A percentile compares a stretch with the other conserved stretches of the same genome.
phyloP scores from a whole-genome alignment of 768 basidiomycete genomes.

The Amanita jacksonii region DNA sequence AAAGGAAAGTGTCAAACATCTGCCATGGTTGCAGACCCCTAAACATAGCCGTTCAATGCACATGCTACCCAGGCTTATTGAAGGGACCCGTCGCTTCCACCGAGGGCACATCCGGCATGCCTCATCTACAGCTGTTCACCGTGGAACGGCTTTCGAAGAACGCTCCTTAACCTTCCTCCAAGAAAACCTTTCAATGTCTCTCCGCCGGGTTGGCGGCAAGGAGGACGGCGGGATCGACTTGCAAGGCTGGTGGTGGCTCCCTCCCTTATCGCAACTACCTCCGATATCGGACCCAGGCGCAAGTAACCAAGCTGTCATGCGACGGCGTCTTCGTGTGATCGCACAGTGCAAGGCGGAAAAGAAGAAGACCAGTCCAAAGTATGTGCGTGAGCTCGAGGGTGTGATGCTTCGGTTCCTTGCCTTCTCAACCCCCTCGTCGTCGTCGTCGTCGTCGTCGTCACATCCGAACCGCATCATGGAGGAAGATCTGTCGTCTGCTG shows the following conservation, averaged over 20 bases:
- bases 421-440: slow-evolving; percentile 7
- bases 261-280: slow-evolving; percentile 17
- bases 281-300: not conserved
- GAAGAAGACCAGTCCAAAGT: slow-evolving; percentile 68
- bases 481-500: slow-evolving; percentile 5
- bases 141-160: slow-evolving; percentile 69
- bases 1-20: too few relatives aligned
- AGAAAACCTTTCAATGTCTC: slow-evolving; percentile 65
- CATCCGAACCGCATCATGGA: not conserved
- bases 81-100: not conserved
- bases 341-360: slow-evolving; percentile 91
- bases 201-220: slow-evolving; percentile 72
- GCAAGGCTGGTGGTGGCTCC: slow-evolving; percentile 91
- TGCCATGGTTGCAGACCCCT: too few relatives aligned
- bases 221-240: slow-evolving; percentile 89
- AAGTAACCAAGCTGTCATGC: slow-evolving; percentile 10
- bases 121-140: slow-evolving; percentile 43
- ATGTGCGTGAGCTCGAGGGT: slow-evolving; percentile 88
- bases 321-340: slow-evolving; percentile 61
- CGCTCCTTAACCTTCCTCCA: slow-evolving; percentile 54
- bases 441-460: not conserved
- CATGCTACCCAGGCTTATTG: not conserved
- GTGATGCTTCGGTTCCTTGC: slow-evolving; percentile 49
- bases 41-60: too few relatives aligned
- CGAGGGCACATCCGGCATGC: not conserved